Base-by-base conservation (phyloP, 2,329 filamentous ascomycete species). In the Alternaria sp. region DNA sequence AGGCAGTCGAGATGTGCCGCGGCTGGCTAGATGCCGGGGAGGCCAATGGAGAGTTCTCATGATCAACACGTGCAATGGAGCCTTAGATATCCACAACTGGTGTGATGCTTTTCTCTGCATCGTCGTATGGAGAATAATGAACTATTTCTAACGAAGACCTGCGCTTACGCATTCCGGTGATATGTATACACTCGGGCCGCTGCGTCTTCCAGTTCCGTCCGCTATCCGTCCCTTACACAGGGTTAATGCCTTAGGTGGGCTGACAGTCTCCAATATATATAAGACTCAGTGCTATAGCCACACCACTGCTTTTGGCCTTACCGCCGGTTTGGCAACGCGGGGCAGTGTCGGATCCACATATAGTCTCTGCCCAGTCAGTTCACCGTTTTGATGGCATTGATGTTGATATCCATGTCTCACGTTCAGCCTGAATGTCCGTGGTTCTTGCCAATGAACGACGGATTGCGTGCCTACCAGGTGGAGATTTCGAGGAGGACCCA, bases 1-100 rank as follows among this genome's bases (percentile, higher is more conserved):
- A 67, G 65, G 92, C 92, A 1, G 92, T 95, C 40, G 83, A 91
- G 77, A 94, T 93, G 91, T 91, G 88, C 72, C 88, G 85, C 74
- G 92, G 92, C 32, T 94, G 92, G 91, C 76, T 87, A 55, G 81
- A 82, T n/a, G 74, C 79, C 21, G 80, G 81, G 44, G 81, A 80
- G 59, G 61, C 74, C 43, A 77, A 78, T 63, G 75, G 75, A 59
- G 76, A 78, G 51, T 73, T 73, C 51, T 69, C 70, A 47, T 70
- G 59, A 66, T 70, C 57, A 67, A 63, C 69, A 67, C 61, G 49
- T 67, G 66, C 69, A 74, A 62, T 72, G 62, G 55, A 70, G 23
- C 30, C 65, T 61, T 68, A 65, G 72, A 72, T 73, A 69, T 67
- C 73, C 64, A 57, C 50, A 72, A 66, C 59, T 63, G 64, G 67